Conservation (phyloP, 257 asterid species). For the Hygrophila difformis region DNA sequence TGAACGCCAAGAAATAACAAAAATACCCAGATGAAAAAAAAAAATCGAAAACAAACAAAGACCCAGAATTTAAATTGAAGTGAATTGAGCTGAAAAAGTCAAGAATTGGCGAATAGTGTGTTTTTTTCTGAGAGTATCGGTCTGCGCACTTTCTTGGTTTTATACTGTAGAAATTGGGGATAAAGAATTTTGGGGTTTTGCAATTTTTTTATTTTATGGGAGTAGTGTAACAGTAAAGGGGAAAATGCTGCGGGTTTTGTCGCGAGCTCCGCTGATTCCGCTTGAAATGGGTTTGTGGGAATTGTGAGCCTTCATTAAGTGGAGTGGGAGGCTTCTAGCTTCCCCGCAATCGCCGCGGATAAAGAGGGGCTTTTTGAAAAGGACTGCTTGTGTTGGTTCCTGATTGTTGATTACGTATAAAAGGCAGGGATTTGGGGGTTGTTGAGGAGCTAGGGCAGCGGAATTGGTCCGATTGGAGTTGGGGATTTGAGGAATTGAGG, state of each 20-base stretch:
- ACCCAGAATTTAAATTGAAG: conserved; percentile 14
- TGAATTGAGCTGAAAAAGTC: conserved; percentile 14
- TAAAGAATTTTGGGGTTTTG: not conserved
- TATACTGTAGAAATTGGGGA: conserved; percentile 18
- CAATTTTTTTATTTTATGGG: not conserved
- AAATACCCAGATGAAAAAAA: not conserved
- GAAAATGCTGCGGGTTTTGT: conserved; percentile 1
- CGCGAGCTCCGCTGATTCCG: conserved; percentile 78
- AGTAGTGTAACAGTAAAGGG: not conserved
- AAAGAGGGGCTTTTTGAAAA: conserved; percentile 16
- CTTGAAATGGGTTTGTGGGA: conserved; percentile 16
- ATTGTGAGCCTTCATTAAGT: conserved; percentile 29
- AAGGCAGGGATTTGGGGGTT: conserved; percentile 7
- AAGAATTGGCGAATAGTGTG: conserved; percentile 5
- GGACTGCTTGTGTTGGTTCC: conserved; percentile 7
- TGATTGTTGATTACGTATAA: conserved; percentile 17
- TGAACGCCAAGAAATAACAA: conserved; percentile 1
- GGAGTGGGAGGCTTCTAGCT: conserved; percentile 8
- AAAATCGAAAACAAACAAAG: conserved; percentile 4
- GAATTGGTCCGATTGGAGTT: no score
- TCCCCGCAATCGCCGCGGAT: conserved; percentile 56
- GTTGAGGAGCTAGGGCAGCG: conserved; percentile 18
- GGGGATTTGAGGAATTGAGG: conserved; percentile 13
- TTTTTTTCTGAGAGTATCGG: conserved; percentile 18
- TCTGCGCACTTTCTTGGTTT: conserved; percentile 33